Evolutionary conservation across 106 monocot species (phyloP).

Genomic region (Apostasia ramifera): DNA sequence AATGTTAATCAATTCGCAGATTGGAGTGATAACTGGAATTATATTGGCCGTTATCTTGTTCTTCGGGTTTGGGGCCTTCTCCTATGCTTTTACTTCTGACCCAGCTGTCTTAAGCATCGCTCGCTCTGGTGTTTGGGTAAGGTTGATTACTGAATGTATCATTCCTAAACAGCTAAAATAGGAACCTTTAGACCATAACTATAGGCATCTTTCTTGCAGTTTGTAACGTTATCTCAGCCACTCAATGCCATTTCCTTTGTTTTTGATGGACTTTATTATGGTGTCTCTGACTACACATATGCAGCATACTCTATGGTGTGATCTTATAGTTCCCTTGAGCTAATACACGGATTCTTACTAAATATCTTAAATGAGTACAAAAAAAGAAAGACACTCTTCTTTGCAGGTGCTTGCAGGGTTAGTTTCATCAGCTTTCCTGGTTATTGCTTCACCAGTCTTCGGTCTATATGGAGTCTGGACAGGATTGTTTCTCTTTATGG

Average conservation of each 20-base stretch:
- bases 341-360: no score
- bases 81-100: conserved; percentile 63
- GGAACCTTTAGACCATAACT: neutral
- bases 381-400: neutral
- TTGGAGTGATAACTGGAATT: conserved; percentile 55
- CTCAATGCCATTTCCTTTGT: conserved; percentile 93
- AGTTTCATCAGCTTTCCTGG: conserved; percentile 50
- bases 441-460: conserved; percentile 43
- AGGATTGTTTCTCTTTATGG: conserved; percentile 89
- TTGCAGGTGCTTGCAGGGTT: conserved; percentile 58
- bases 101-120: conserved; percentile 66
- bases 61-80: conserved; percentile 69
- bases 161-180: neutral
- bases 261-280: conserved; percentile 94
- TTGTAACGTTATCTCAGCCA: conserved; percentile 88
- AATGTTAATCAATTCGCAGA: conserved; percentile 28
- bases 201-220: conserved; percentile 36
- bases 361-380: neutral
- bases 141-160: neutral
- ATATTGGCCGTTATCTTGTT: conserved; percentile 52
- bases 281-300: conserved; percentile 87
- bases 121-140: conserved; percentile 79
- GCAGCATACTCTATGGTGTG: conserved; percentile 93
- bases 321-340: neutral
- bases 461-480: conserved; percentile 89